Percentiles rank a stretch among this genome's conserved stretches.
Conservation (phyloP, 75 land plant genomes). For the Azolla pinnata region DNA sequence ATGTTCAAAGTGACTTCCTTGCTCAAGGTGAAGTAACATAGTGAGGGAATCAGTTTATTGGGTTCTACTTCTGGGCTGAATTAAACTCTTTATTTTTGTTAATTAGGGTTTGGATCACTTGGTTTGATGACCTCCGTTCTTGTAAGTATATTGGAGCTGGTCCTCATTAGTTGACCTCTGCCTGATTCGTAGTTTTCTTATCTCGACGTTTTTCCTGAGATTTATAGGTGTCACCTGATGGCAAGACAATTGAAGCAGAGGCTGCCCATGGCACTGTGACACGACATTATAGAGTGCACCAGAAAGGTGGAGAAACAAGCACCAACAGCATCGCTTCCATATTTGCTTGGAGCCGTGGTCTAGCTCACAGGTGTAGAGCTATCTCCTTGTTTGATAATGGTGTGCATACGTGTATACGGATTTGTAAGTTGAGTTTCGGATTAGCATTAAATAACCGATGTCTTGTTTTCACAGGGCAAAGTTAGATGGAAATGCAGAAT, state of each 20-base stretch:
- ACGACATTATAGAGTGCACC: slow-evolving; percentile 58
- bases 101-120: slow-evolving; percentile 79
- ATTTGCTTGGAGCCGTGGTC: slow-evolving; percentile 82
- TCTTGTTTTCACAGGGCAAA: slow-evolving; percentile 36
- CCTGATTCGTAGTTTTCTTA: neutral
- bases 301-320: slow-evolving; percentile 80
- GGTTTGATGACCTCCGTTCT: slow-evolving; percentile 81
- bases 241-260: slow-evolving; percentile 77
- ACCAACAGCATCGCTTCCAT: slow-evolving; percentile 91
- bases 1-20: slow-evolving; percentile 89
- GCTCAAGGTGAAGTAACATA: slow-evolving; percentile 52
- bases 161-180: neutral
- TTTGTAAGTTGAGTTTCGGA: neutral
- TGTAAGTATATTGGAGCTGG: too few species aligned
- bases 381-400: too few species aligned
- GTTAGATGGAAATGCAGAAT: slow-evolving; percentile 42
- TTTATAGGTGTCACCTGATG: slow-evolving; percentile 66
- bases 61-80: too few species aligned
- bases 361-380: slow-evolving; percentile 81
- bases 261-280: slow-evolving; percentile 95
- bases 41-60: neutral
- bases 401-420: too few species aligned
- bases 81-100: slow-evolving; percentile 4
- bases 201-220: too few species aligned
- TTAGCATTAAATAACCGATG: neutral